Evolutionary conservation across 768 basidiomycete species (phyloP), one percentile per base, ranked within the genome.

Genomic region (Mycena kentingensis): DNA sequence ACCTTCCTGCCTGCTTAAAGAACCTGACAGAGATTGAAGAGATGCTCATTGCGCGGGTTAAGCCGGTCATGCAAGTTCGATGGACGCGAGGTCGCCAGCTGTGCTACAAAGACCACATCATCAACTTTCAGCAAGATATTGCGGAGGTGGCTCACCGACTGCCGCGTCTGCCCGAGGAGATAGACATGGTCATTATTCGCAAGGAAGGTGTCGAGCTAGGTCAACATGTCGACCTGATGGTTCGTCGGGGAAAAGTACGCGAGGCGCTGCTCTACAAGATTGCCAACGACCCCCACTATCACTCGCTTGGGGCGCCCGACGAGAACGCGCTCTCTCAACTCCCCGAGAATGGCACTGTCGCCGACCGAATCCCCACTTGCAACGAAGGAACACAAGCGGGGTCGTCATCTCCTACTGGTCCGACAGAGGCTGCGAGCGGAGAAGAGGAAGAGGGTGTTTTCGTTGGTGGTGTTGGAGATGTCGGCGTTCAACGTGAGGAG

Each of bases 51-150:
- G 50, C 55, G 11, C 55, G 55, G 2, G 18, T 28, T 25, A 57
- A 57, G 46, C 11, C 53, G 5, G 52, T 58, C 2, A 58, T 58
- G 57, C 51, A 58, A 31, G 57, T 59, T 19, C 42, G 48, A 5
- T 55, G 49, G 44, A 59, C 57, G 12, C 32, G 36, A 12, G 52
- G 57, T 25, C 52, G 38, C 2, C 53, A 59, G 13, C 49, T 59
- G 13, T 46, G 53, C 38, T 59, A 59, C 26, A 46, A 47, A 5
- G 57, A 58, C 31, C 51, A 58, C 27, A 54, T 58, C 22, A 19
- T 52, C 41, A 53, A 53, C 26, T n/a, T 58, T 12, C 46, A 15
- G 2, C 56, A 58, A 39, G 34, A 53, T 37, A 54, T 58, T 22
- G 22, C 25, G 2, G 22, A 49, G 18, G 31, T 58, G 2, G 56